Evolutionary conservation across 2,329 filamentous ascomycete species (phyloP).

Genomic region (Fusarium metavorans): DNA sequence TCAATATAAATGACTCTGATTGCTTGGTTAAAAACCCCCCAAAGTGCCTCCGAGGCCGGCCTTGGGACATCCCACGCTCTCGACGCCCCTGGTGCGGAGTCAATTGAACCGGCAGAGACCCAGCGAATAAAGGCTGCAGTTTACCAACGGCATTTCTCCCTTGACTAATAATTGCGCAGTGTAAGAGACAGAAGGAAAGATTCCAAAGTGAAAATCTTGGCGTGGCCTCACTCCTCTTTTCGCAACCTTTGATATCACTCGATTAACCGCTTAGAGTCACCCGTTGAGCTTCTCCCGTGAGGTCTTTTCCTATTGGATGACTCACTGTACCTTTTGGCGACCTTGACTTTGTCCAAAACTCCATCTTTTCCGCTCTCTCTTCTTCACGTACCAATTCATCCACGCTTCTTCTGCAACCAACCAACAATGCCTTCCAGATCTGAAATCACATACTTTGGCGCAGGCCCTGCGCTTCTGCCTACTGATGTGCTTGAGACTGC

Average conservation of each 20-base stretch:
- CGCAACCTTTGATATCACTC: conserved; percentile 2
- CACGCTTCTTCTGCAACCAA: conserved; percentile 14
- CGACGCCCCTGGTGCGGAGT: conserved; percentile 28
- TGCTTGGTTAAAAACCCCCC: background rate
- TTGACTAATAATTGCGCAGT: conserved; percentile 15
- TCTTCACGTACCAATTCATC: background rate
- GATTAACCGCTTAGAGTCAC: conserved; percentile 21
- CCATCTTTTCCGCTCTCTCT: conserved; percentile 25
- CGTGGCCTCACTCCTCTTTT: conserved; percentile 1
- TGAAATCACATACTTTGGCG: conserved; percentile 88
- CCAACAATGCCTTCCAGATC: conserved; percentile 75
- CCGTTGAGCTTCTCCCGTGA: conserved; percentile 22
- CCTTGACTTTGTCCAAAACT: conserved; percentile 17
- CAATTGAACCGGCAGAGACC: conserved; percentile 9
- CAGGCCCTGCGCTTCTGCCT: conserved; percentile 88
- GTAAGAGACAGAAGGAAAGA: background rate
- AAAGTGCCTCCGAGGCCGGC: conserved; percentile 20
- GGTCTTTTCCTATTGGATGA: conserved; percentile 42
- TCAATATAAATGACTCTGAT: background rate
- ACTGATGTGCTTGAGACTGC: conserved; percentile 81
- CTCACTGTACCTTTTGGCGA: conserved; percentile 28
- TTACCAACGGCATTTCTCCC: background rate
- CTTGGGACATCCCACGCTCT: conserved; percentile 18
- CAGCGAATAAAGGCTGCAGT: conserved; percentile 34
- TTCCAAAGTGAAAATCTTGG: background rate